Conservation (phyloP, 176 grass and related monocot species). For the Aegilops tauschii region DNA sequence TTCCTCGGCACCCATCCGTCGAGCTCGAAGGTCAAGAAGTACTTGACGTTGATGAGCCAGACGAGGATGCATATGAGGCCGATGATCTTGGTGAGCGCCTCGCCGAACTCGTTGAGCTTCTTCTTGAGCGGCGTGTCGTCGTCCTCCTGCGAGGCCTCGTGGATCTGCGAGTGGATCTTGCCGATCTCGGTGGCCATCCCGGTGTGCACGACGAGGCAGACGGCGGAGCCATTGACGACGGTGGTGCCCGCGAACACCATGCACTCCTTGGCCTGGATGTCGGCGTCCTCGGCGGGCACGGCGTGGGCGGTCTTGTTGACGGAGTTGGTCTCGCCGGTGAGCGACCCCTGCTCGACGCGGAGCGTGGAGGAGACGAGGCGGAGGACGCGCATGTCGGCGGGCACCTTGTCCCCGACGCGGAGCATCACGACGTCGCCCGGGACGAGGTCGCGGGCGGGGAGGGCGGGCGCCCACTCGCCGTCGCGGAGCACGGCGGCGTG, state of each 20-base stretch:
- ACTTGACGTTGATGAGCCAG: conserved; percentile 96
- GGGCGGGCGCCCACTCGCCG: conserved; percentile 39
- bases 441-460: conserved; percentile 69
- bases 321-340: conserved; percentile 85
- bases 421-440: conserved; percentile 79
- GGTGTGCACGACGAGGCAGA: conserved; percentile 81
- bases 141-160: conserved; percentile 78
- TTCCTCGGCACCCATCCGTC: conserved; percentile 63
- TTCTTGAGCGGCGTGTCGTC: conserved; percentile 92
- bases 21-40: conserved; percentile 75
- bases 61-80: conserved; percentile 75
- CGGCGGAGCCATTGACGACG: conserved; percentile 76
- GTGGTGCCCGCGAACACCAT: conserved; percentile 89
- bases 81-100: conserved; percentile 84
- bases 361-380: conserved; percentile 75
- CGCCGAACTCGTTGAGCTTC: conserved; percentile 94
- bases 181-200: conserved; percentile 95
- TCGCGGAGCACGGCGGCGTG: conserved; percentile 66
- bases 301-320: conserved; percentile 77
- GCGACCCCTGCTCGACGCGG: conserved; percentile 78
- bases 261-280: conserved; percentile 94
- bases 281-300: conserved; percentile 52
- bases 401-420: conserved; percentile 80
- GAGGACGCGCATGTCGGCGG: conserved; percentile 81
- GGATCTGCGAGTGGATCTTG: conserved; percentile 92